Evolutionary conservation across 2,329 filamentous ascomycete species (phyloP), one percentile per base, ranked within the genome.

Genomic region (Atkinsonella texensis): DNA sequence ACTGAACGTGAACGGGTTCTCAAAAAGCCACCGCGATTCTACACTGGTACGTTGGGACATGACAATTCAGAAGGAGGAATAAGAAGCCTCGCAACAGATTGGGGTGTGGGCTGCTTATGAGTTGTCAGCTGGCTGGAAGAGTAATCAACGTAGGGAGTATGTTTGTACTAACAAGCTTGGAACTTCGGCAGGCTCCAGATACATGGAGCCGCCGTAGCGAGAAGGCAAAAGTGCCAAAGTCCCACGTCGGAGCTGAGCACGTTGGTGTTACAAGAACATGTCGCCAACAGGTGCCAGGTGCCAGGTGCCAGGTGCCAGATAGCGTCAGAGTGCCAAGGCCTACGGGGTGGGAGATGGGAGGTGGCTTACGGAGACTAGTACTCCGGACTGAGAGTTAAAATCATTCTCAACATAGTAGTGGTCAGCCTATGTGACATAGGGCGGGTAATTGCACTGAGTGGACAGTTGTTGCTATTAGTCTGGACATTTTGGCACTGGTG

Each of bases 101-200:
- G 51, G 56, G 56, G 53, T 48, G 56, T 53, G 50, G 54, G 56
- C 56, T 56, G 59, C 56, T 60, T 60, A 59, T 60, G 58, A 60
- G 52, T 51, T 46, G 51, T 46, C 28, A 28, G 46, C 38, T 35
- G 49, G 46, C 32, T 50, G 43, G 18, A 48, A 53, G 39, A 53
- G 40, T 5, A 49, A 45, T 48, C 18, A 28, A 28, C 28, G 28
- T 28, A 28, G 28, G 28, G 28, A 28, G 28, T 28, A 28, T 28
- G 28, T 8, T 28, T 28, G 28, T 28, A 28, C 28, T 31, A 49
- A 43, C 48, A 20, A 45, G 47, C 38, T 48, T 49, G 52, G 31
- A 53, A 48, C 40, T 49, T 47, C 48, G 52, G 46, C 56, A 54
- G 54, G 41, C 43, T 51, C 45, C 51, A 52, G 42, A 40, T 17